These are phyloP conservation scores for Phanerodontia chrysosporium DNA, from an alignment of 768 basidiomycete species.

Conservation along the genomic window DNA sequence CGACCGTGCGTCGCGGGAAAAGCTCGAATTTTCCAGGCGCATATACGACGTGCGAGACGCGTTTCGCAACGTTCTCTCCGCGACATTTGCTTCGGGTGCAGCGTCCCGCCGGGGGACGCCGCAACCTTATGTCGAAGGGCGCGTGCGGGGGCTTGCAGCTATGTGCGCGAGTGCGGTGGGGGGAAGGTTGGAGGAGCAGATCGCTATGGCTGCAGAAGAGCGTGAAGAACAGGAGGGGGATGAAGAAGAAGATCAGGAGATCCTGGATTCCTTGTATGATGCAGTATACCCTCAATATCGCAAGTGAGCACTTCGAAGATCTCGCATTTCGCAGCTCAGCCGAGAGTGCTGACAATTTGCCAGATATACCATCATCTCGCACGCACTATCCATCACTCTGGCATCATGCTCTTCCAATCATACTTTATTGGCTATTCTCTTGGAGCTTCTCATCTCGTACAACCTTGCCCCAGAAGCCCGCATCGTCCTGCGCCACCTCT, in stretches of 20 bases:
- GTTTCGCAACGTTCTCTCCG: slow-evolving; percentile 47
- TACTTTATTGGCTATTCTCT: slow-evolving; percentile 43
- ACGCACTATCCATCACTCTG: slow-evolving; percentile 48
- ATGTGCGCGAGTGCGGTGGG: slow-evolving; percentile 48
- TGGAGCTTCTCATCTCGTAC: slow-evolving; percentile 47
- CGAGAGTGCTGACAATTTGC: background rate
- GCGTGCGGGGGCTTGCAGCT: slow-evolving; percentile 33
- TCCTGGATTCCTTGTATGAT: slow-evolving; percentile 44
- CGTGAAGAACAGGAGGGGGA: slow-evolving; percentile 22
- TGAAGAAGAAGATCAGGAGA: slow-evolving; percentile 20
- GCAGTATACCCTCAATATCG: slow-evolving; percentile 48
- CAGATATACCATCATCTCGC: slow-evolving; percentile 48
- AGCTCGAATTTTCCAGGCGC: slow-evolving; percentile 40
- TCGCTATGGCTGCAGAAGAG: slow-evolving; percentile 20
- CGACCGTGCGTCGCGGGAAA: slow-evolving; percentile 30
- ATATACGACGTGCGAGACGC: slow-evolving; percentile 53
- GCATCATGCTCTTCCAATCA: slow-evolving; percentile 41
- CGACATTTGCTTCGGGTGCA: slow-evolving; percentile 21
- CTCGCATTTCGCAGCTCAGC: background rate
- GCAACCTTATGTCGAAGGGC: background rate
- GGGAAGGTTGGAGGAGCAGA: slow-evolving; percentile 35
- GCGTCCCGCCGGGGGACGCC: background rate
- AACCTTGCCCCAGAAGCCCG: slow-evolving; percentile 40
- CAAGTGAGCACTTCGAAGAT: slow-evolving; percentile 33
- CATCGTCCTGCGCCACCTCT: slow-evolving; percentile 36